Conservation (phyloP, 2,329 filamentous ascomycete genomes). For the Ophiosphaerella narmari region DNA sequence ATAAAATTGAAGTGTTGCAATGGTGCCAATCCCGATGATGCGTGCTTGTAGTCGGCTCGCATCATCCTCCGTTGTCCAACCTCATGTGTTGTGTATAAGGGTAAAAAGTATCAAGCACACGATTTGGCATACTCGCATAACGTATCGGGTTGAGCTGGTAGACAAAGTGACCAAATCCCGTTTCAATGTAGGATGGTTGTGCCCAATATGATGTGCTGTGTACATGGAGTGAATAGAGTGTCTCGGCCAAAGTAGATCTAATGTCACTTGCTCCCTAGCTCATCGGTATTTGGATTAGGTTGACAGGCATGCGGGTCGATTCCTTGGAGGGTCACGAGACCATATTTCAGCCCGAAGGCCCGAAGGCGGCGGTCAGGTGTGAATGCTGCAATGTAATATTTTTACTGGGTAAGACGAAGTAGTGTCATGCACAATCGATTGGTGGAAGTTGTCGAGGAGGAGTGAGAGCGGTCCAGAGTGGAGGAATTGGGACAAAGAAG, state of each 20-base stretch:
- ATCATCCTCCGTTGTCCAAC: slow-evolving; percentile 38
- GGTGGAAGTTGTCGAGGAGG: background rate
- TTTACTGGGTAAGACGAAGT: background rate
- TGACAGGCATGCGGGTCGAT: background rate
- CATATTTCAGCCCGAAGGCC: slow-evolving; percentile 9
- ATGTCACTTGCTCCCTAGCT: slow-evolving; percentile 9
- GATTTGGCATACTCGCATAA: slow-evolving; percentile 36
- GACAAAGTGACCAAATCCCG: background rate
- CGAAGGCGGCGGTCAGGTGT: slow-evolving; percentile 7
- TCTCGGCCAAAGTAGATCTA: slow-evolving; percentile 16
- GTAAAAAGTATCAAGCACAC: slow-evolving; percentile 17
- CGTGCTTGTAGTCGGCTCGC: slow-evolving; percentile 16
- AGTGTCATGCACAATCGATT: slow-evolving; percentile 1
- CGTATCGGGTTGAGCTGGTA: background rate
- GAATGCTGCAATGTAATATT: slow-evolving; percentile 4
- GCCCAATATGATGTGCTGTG: slow-evolving; percentile 7
- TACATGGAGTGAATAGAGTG: slow-evolving; percentile 14
- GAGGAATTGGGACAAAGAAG: slow-evolving; percentile 13
- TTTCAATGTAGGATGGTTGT: background rate
- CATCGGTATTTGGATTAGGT: background rate
- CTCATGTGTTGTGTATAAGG: slow-evolving; percentile 34
- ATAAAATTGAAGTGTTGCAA: slow-evolving; percentile 10
- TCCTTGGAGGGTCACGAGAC: slow-evolving; percentile 26
- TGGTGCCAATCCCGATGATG: slow-evolving; percentile 12
- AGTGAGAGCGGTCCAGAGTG: slow-evolving; percentile 13